Evolutionary conservation across 1,284 basidiomycete species (phyloP).

Genomic region (Cryptococcus floricola): DNA sequence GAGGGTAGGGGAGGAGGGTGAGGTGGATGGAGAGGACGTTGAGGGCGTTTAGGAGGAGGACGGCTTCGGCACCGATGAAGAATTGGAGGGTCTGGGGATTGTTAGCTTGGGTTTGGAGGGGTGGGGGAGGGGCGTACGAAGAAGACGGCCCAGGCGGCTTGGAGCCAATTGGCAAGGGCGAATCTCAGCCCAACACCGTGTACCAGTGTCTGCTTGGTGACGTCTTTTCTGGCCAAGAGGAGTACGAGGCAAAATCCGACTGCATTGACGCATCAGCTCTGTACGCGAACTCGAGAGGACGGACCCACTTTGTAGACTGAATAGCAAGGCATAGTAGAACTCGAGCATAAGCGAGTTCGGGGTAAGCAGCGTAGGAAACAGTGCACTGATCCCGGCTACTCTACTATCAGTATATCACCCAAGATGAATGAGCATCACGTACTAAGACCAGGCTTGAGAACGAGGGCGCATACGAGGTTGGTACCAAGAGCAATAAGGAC

Average conservation of each 20-base stretch:
- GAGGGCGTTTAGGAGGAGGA: constrained; percentile 44
- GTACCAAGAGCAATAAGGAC: constrained; percentile 43
- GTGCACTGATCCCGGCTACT: constrained; percentile 56
- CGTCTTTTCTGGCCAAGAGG: constrained; percentile 63
- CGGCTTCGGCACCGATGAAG: constrained; percentile 43
- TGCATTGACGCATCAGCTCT: constrained; percentile 40
- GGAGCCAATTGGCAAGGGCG: constrained; percentile 73
- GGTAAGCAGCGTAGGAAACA: constrained; percentile 67
- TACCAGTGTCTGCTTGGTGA: constrained; percentile 70
- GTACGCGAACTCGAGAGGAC: not conserved
- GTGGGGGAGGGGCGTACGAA: constrained; percentile 57
- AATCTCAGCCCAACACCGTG: constrained; percentile 74
- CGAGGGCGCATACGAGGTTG: constrained; percentile 42
- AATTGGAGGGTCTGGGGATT: constrained; percentile 40
- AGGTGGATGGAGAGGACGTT: constrained; percentile 45
- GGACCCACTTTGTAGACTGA: constrained; percentile 39
- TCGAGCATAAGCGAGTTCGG: constrained; percentile 63
- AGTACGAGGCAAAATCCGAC: constrained; percentile 77
- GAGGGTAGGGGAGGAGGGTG: constrained; percentile 42
- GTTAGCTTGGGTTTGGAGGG: not conserved
- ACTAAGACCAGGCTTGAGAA: constrained; percentile 46
- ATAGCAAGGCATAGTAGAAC: constrained; percentile 58
- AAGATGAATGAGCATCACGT: constrained; percentile 5
- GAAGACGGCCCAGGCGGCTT: constrained; percentile 76
- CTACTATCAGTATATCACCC: not conserved